A percentile compares a stretch with the other conserved stretches of the same genome.
phyloP scores from a whole-genome alignment of 2,329 filamentous ascomycete species.

The Phyllosticta citrichinensis region DNA sequence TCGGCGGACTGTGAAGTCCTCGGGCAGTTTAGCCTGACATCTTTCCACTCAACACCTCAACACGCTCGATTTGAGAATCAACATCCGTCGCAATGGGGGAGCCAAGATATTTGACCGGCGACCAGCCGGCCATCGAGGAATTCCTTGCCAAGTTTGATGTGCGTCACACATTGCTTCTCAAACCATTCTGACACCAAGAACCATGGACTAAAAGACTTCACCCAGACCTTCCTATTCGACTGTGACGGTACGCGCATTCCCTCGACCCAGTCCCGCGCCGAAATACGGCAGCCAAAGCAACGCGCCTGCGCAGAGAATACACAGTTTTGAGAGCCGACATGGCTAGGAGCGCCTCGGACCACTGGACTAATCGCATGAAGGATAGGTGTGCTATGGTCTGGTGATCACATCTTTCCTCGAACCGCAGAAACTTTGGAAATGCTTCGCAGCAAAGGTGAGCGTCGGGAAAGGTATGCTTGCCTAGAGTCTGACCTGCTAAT shows the following conservation, averaged over 20 bases:
- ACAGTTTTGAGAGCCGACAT: not conserved
- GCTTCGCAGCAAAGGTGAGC: slow-evolving; percentile 66
- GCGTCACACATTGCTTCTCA: slow-evolving; percentile 32
- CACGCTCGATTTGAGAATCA: not conserved
- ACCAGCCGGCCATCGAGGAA: slow-evolving; percentile 63
- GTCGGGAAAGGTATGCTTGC: not conserved
- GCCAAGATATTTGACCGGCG: slow-evolving; percentile 62
- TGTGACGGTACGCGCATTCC: slow-evolving; percentile 66
- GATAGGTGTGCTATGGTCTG: slow-evolving; percentile 90
- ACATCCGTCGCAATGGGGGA: slow-evolving; percentile 18
- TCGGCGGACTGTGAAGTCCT: not conserved
- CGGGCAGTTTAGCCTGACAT: slow-evolving; percentile 15
- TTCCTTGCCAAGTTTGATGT: slow-evolving; percentile 93
- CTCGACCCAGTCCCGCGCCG: not conserved
- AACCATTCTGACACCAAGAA: slow-evolving; percentile 14
- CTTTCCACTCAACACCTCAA: not conserved
- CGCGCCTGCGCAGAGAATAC: not conserved
- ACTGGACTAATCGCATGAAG: slow-evolving; percentile 21
- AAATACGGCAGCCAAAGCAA: not conserved
- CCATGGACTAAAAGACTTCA: not conserved
- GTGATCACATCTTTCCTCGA: slow-evolving; percentile 77
- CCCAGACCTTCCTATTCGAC: slow-evolving; percentile 82
- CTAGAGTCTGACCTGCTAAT: not conserved
- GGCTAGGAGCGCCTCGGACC: not conserved
- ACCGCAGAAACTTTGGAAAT: slow-evolving; percentile 77